Base-by-base conservation (phyloP, 108 stramenopile genomes). In the Cylindrotheca fusiformis region DNA sequence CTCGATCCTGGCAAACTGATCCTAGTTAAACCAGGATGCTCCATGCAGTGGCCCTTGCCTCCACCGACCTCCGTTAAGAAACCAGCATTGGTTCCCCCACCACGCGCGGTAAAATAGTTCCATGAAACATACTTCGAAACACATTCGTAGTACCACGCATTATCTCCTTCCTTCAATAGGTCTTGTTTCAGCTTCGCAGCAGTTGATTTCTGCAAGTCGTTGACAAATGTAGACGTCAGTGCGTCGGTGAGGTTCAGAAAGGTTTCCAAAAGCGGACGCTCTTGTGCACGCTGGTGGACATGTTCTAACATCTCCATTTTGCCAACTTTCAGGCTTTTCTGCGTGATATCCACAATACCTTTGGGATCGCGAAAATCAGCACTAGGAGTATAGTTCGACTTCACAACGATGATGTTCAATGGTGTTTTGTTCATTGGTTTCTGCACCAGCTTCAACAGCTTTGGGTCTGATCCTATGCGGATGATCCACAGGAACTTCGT, bases 401-500 rank as follows among this genome's bases (percentile, higher is more conserved):
- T 14, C 36, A 41, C 36, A 14, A 41, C 36, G 36, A 41, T 41
- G 36, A 41, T 6, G 36, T 41, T 41, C 36, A 41, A 41, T 14
- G 36, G 36, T 10, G 36, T 41, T 41, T 41, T 41, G 36, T 41
- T 41, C 10, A 41, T 14, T 10, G 36, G 36, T 14, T 41, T 41
- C 36, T 10, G 14, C 6, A 41, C 36, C 14, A 14, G 10, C 36
- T 41, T 41, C 36, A 41, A 10, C 36, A 41, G 14, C 36, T 41
- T 41, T 41, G 6, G 10, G 14, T 41, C 36, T 4, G 80, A 76
- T 60, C 75, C 80, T 5, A 68, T 68, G 10, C 76, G 65, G 22
- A 83, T 77, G 20, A 83, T 58, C 75, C 75, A 79, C 12, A 79
- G 23, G 45, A 78, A 84, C 32, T 79, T 73, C 17, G 69, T 47